Evolutionary conservation across 208 protist genomes (phyloP).

Genomic region (Acanthamoeba culbertsoni): DNA sequence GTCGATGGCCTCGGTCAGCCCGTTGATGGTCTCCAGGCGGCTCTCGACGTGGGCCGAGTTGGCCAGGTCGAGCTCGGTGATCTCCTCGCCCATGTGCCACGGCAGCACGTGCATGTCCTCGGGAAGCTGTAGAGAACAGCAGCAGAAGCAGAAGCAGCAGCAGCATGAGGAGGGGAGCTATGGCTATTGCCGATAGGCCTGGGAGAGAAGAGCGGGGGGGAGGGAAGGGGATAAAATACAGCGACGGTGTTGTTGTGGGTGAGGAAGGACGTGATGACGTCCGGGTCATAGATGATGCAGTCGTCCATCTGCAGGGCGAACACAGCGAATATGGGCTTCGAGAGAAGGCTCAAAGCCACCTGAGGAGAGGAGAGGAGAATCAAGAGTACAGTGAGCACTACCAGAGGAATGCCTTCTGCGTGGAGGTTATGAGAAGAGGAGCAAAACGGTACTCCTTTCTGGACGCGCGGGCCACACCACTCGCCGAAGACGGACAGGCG

Average conservation of each 20-base stretch:
- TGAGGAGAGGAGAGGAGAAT: background rate
- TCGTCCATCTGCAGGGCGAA: conserved; percentile 38
- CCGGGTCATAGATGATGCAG: conserved; percentile 15
- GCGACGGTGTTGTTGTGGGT: background rate
- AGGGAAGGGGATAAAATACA: background rate
- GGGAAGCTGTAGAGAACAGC: background rate
- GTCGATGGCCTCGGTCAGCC: conserved; percentile 1
- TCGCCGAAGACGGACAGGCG: conserved; percentile 22
- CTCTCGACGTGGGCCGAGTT: conserved; percentile 3
- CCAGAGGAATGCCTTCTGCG: no score
- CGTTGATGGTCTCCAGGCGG: background rate
- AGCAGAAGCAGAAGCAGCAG: background rate
- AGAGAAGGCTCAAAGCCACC: background rate
- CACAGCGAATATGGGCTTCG: background rate
- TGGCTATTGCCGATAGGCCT: no score
- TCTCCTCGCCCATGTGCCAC: conserved; percentile 28
- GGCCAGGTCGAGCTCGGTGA: background rate
- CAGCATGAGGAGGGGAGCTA: background rate
- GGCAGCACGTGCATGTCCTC: background rate
- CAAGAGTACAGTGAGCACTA: background rate
- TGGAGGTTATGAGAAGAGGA: background rate
- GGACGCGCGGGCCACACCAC: conserved; percentile 33
- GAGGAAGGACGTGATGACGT: background rate
- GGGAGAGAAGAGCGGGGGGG: background rate
- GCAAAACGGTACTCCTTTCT: conserved; percentile 17